Evolutionary conservation across 202 grass and related monocot species (phyloP), one percentile per base, ranked within the genome.

Genomic region (Panicum hallii): DNA sequence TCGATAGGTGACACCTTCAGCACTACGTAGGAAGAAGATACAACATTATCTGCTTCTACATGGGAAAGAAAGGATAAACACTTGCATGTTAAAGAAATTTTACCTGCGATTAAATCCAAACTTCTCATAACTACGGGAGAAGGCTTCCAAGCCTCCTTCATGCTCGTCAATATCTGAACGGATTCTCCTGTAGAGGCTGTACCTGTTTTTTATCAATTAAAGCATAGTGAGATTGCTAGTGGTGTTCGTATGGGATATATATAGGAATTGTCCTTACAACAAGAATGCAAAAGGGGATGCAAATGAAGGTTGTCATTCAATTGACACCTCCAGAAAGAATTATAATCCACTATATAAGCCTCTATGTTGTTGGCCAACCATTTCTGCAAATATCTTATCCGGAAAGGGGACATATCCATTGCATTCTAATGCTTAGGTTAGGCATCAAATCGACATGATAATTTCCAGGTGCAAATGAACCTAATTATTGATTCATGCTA

Each of bases 61-160:
- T 57, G 80, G 13, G 57, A 1, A 74, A 78, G 44, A 67, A 73
- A 44, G 55, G 22, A 73, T 54, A 45, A 20, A 26, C 44, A 36
- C 7, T 30, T 82, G 23, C 52, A 10, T 20, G 48, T 20, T 52
- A 77, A 74, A 63, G 5, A 46, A 90, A 75, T 12, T 45, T 62
- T 88, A 96, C 97, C 84, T 99, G 87, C 88, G 90, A 48, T 80
- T 80, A 87, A 99, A 97, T 63, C 97, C 97, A 80, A 94, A 84
- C 56, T 99, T 99, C 78, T 99, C 97, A 63, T 97, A 99, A 79
- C 97, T 67, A 73, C 91, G 88, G 47, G 97, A 99, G 85, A 99
- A 99, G 76, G 70, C 82, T 75, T 99, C 97, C 76, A 99, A 78
- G 48, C 97, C 91, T 90, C 97, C 92, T 91, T 99, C 93, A 76